Base-by-base conservation (phyloP, 2,329 filamentous ascomycete genomes). In the Mycosphaerella arachidis region DNA sequence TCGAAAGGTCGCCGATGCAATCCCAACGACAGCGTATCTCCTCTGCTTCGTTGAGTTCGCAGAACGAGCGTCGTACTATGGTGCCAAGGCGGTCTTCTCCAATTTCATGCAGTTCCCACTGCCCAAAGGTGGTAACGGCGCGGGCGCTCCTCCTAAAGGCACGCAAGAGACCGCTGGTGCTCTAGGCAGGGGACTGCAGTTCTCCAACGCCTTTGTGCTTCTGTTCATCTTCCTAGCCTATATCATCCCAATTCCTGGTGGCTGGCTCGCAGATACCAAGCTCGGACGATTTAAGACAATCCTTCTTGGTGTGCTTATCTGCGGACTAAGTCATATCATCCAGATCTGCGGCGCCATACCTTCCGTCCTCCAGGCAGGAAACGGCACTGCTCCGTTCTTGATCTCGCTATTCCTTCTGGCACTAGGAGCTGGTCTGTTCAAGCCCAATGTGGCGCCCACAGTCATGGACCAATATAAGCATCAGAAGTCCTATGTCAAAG, bases 381-480 rank as follows among this genome's bases (percentile, higher is more conserved):
- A 66, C 40, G 66, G 61, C 13, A 56, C 62, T 37, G 65, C 62
- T 9, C 66, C 66, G 6, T 68, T 68, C 52, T 88, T 91, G 86
- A 79, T 86, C 64, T 87, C 88, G 0, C 77, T 91, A 5, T 65
- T 72, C 55, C 53, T 71, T 12, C 62, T 72, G n/a, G 70, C 67
- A 27, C 72, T 89, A 27, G 88, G 88, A 52, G 88, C 87, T 1
- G 88, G 88, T 62, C 86, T 89, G 67, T 91, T 92, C 83, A 92
- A 92, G 79, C 84, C 88, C 64, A 92, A 92, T 70, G 87, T 92
- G 48, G 75, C 74, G 6, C 79, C 79, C 1, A 67, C 77, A 18
- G 74, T 81, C 24, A 75, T 78, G 9, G 78, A 81, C 61, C 79
- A 80, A 66, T 76, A 77, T 48, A 68, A 67, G 7, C 70, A 72